A percentile compares a stretch with the other conserved stretches of the same genome.
These are phyloP conservation scores for Eutrema japonicum DNA, from an alignment of 345 rosid species.

Conservation along the genomic window DNA sequence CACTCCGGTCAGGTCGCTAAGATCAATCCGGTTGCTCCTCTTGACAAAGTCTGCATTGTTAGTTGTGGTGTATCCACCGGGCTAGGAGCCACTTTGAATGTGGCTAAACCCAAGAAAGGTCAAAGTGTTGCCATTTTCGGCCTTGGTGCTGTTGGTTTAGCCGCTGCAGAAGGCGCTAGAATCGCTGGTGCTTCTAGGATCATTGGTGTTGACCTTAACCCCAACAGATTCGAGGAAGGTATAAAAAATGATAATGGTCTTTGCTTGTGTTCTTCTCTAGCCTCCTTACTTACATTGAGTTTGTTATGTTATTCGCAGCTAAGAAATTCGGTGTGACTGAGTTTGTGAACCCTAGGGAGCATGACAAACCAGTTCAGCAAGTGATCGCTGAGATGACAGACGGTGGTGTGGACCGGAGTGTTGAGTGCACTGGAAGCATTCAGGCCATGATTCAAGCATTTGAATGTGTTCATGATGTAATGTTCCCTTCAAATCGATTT, in stretches of 20 bases:
- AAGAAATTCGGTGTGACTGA: conserved; percentile 70
- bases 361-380: conserved; percentile 72
- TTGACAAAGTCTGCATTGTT: conserved; percentile 79
- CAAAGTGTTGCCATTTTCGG: conserved; percentile 70
- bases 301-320: conserved; percentile 49
- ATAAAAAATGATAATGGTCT: neutral
- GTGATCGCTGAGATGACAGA: conserved; percentile 76
- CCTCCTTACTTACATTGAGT: conserved; percentile 4
- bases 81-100: conserved; percentile 76
- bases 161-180: conserved; percentile 90
- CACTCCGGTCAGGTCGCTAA: conserved; percentile 74
- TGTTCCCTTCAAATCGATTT: neutral
- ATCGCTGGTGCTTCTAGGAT: conserved; percentile 67
- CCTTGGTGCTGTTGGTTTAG: conserved; percentile 81
- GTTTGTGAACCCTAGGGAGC: conserved; percentile 69
- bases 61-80: conserved; percentile 85
- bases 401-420: conserved; percentile 84
- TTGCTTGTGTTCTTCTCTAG: conserved; percentile 6
- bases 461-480: conserved; percentile 88
- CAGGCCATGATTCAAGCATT: conserved; percentile 87
- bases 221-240: conserved; percentile 59
- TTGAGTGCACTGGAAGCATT: conserved; percentile 76
- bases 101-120: conserved; percentile 75
- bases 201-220: conserved; percentile 78
- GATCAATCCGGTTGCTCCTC: conserved; percentile 80